These are phyloP conservation scores for Blepharisma japonicum DNA, from an alignment of 73 alveolate species.

Conservation along the genomic window DNA sequence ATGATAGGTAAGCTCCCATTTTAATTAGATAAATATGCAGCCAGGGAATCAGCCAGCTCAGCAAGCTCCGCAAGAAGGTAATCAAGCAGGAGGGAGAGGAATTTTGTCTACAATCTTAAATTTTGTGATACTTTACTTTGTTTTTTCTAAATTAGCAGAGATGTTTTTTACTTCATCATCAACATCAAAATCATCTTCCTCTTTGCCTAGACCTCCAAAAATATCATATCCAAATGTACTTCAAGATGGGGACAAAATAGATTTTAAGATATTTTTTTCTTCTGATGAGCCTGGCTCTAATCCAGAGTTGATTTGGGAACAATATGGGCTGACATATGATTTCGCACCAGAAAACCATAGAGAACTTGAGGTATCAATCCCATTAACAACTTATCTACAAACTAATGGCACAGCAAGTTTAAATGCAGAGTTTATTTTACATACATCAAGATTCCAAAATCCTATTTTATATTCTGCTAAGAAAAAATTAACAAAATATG, in stretches of 20 bases:
- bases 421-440: constrained; percentile 41
- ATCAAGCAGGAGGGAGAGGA: no score
- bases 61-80: no score
- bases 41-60: no score
- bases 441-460: background rate
- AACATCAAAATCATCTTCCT: no score
- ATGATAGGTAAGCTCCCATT: no score
- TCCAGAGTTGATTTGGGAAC: constrained; percentile 40
- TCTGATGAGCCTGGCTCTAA: constrained; percentile 17
- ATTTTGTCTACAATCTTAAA: no score
- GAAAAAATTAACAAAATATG: background rate
- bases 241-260: constrained; percentile 16
- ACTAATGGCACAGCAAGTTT: constrained; percentile 37
- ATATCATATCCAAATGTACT: constrained; percentile 22
- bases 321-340: constrained; percentile 36
- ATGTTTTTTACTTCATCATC: no score
- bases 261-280: constrained; percentile 31
- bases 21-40: no score
- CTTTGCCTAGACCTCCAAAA: background rate
- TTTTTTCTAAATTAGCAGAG: no score
- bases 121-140: no score
- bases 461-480: background rate
- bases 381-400: constrained; percentile 37
- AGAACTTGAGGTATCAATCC: constrained; percentile 37
- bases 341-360: constrained; percentile 33